Conservation (phyloP, 495 filamentous ascomycete species). For the Corynascus novoguineensis region DNA sequence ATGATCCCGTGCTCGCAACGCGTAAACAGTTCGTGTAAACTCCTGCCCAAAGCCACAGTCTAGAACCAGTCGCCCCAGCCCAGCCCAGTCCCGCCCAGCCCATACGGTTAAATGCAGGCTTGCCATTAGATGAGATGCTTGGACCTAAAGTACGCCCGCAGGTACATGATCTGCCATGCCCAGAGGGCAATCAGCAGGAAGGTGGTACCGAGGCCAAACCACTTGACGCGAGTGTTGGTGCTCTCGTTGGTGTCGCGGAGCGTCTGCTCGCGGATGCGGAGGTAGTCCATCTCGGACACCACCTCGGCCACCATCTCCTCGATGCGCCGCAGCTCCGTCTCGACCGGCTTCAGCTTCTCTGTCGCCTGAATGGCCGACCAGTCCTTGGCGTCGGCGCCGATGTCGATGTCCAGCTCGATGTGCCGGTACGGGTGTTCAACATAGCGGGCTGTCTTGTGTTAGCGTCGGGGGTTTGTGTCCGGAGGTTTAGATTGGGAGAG, state of each 20-base stretch:
- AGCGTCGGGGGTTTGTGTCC: too few relatives aligned
- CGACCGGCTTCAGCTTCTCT: constrained; percentile 96
- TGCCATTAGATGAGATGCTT: constrained; percentile 23
- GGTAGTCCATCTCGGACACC: constrained; percentile 86
- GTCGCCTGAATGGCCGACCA: constrained; percentile 94
- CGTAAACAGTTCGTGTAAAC: constrained; percentile 17
- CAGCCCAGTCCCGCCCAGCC: not conserved
- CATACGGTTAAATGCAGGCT: too few relatives aligned
- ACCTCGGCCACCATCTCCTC: constrained; percentile 81
- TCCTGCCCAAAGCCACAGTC: constrained; percentile 13
- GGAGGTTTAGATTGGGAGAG: too few relatives aligned
- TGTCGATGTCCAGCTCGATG: constrained; percentile 96
- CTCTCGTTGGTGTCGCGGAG: constrained; percentile 98
- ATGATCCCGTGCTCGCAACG: constrained; percentile 28
- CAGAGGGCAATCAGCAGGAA: constrained; percentile 86
- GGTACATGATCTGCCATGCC: constrained; percentile 94
- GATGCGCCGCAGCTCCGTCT: constrained; percentile 90
- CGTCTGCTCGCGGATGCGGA: constrained; percentile 84
- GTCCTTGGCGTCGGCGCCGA: constrained; percentile 96
- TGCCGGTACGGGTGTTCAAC: constrained; percentile 61
- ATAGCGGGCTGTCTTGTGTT: constrained; percentile 29
- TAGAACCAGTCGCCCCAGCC: not conserved
- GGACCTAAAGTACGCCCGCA: constrained; percentile 92
- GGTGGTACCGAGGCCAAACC: constrained; percentile 95
- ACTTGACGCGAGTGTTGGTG: constrained; percentile 97